Evolutionary conservation across 164 flowering plant genomes (phyloP), one percentile per base, ranked within the genome.

Genomic region (Piper betle): DNA sequence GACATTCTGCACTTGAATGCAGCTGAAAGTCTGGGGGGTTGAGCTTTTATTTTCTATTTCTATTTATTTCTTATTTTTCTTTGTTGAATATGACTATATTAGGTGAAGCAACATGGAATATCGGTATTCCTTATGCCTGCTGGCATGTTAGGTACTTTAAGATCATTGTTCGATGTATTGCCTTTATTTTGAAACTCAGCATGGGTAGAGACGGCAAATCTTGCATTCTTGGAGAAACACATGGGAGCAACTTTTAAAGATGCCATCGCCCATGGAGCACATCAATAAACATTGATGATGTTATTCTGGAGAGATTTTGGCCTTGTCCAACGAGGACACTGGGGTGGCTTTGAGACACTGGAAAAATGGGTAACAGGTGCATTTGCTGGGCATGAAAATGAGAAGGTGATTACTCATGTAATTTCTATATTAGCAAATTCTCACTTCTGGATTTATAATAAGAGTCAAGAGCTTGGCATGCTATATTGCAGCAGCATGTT

Each of bases 341-440:
- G 99, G 99, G 99, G 99, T 69, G 99, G 96, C 40, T 91, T 94
- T 81, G 99, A 94, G 77, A 87, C 99, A 42, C 77, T 94, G 58
- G 99, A 94, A 72, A 94, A 94, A 73, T 94, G 99, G 99, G 99
- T 94, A 52, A 94, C 97, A 3, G 99, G 99, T 52, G 94, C 99
- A 39, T 94, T 87, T 81, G 99, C 97, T 69, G 99, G 99, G 46
- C 97, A 94, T 62, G 99, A 94, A 76, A 88, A 94, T 81, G 99
- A 94, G 64, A 83, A 94, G 97, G 99, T 91, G 72, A 33, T 55
- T 39, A 33, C 25, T 5, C 12, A 13, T 4, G 11, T 6, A 46
- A 9, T 46, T 46, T 46, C 15, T 12, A 10, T 12, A 46, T 12
- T 46, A 15, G 50, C 50, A 46, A 42, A 10, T 15, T 46, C 50